A percentile compares a stretch with the other conserved stretches of the same genome.
These are phyloP conservation scores for Pestalotiopsis sp. DNA, from an alignment of 2,329 filamentous ascomycete genomes.

Conservation along the genomic window DNA sequence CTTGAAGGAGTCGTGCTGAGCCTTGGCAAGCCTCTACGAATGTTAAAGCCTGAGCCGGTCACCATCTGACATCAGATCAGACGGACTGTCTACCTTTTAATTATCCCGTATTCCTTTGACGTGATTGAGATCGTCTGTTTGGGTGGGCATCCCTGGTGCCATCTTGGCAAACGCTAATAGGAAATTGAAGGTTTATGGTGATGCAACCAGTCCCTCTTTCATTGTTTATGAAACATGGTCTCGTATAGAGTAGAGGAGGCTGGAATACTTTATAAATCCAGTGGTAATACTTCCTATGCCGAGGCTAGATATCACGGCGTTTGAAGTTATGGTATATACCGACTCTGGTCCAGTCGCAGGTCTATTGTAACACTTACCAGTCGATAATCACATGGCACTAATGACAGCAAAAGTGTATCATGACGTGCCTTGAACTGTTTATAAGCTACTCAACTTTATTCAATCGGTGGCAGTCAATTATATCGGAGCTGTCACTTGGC, in stretches of 20 bases:
- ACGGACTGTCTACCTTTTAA: background rate
- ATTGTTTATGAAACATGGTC: background rate
- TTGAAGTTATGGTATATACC: too few relatives aligned
- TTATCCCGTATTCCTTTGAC: background rate
- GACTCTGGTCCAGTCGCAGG: too few relatives aligned
- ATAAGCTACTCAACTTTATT: too few relatives aligned
- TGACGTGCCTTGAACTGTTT: too few relatives aligned
- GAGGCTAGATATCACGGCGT: background rate
- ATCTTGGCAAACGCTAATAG: conserved; percentile 1
- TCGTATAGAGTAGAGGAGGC: background rate
- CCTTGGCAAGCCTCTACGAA: background rate
- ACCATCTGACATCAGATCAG: conserved; percentile 10
- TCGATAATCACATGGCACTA: too few relatives aligned
- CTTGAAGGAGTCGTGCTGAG: background rate
- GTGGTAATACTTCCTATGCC: background rate
- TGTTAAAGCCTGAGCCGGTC: background rate
- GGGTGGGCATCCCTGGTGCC: background rate
- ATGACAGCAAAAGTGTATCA: too few relatives aligned
- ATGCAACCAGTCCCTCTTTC: background rate
- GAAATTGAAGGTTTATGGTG: background rate
- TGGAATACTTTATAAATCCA: background rate
- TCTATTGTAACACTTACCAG: too few relatives aligned
- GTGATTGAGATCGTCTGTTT: background rate
- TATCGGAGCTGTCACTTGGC: too few relatives aligned
- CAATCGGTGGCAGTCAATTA: too few relatives aligned